Percentiles rank a stretch among this genome's conserved stretches.
phyloP scores from a whole-genome alignment of 129 eudicot genomes.

The Lonicera japonica region DNA sequence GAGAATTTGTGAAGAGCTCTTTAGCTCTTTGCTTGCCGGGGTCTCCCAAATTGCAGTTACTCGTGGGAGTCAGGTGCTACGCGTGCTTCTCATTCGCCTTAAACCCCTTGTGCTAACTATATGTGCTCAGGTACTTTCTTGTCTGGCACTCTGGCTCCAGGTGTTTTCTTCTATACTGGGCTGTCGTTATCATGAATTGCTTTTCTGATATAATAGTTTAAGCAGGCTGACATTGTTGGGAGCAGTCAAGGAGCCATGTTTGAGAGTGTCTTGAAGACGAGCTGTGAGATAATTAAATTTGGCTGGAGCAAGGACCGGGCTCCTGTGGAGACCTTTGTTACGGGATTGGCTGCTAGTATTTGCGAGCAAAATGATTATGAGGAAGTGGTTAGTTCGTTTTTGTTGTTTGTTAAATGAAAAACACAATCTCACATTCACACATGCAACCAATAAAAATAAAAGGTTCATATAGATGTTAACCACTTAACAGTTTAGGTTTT shows the following conservation, averaged over 20 bases:
- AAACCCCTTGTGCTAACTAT: slow-evolving; percentile 80
- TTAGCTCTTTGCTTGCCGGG: slow-evolving; percentile 74
- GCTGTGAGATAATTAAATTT: slow-evolving; percentile 80
- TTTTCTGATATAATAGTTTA: slow-evolving; percentile 6
- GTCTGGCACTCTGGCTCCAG: slow-evolving; percentile 3
- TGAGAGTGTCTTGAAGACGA: slow-evolving; percentile 69
- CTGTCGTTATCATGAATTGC: neutral
- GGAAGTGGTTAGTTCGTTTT: slow-evolving; percentile 74
- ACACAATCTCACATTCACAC: too few relatives aligned
- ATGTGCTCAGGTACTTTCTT: slow-evolving; percentile 72
- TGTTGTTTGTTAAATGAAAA: neutral
- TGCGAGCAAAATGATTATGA: slow-evolving; percentile 84
- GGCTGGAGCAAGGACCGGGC: slow-evolving; percentile 92
- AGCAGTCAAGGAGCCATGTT: slow-evolving; percentile 86
- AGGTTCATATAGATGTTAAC: too few relatives aligned
- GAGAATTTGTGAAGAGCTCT: slow-evolving; percentile 90
- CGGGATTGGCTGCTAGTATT: slow-evolving; percentile 70
- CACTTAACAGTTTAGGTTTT: too few relatives aligned
- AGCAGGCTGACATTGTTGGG: slow-evolving; percentile 82
- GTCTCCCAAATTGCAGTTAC: slow-evolving; percentile 73
- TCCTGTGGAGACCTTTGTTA: slow-evolving; percentile 82
- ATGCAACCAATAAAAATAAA: too few relatives aligned
- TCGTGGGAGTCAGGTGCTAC: slow-evolving; percentile 84
- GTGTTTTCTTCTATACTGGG: slow-evolving; percentile 3
- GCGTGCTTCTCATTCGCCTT: slow-evolving; percentile 80